Base-by-base conservation (phyloP, 1,139 yeast species). In the Saccharomycopsis hybrid region DNA sequence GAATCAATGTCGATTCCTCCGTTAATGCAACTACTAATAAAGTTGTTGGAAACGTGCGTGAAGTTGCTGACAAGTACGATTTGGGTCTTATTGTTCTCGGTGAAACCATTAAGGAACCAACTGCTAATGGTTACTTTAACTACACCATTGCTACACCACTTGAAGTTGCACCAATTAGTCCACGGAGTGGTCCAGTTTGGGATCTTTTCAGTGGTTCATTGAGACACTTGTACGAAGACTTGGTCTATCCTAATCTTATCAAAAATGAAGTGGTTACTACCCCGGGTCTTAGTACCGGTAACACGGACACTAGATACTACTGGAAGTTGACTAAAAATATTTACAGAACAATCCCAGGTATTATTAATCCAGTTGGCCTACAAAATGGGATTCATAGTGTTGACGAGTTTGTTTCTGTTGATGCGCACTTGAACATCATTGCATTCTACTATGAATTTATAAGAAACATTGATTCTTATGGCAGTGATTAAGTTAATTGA, bases 251-350 rank as follows among this genome's bases (percentile, higher is more conserved):
- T 51, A 57, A 44, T 54, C 48, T 25, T 50, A 48, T 47, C 1
- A 51, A 56, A 18, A 18, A 42, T 24, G 51, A 77, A 28, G 66
- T 82, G 30, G 70, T 83, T 47, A 69, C 78, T 27, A 69, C 88
- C 1, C 92, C 96, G 5, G 70, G 77, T 18, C 61, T 85, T 46
- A 77, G 84, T 78, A 74, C 87, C 3, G 96, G 86, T 31, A 88
- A 87, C 65, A 88, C 96, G 2, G 96, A 88, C 62, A 87, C 96
- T 4, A 76, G 78, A 61, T 76, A 79, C 62, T 87, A 84, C 67
- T 85, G 94, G 90, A 66, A 72, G 48, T 70, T 88, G 60, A 77
- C 88, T 13, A 71, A 72, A 50, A 78, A 85, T 62, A 85, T 89
- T 54, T 86, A 73, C 71, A 75, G 96, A 58, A 82, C 74, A 64